Conservation (phyloP, 2,329 filamentous ascomycete genomes). For the Colletotrichum horii region DNA sequence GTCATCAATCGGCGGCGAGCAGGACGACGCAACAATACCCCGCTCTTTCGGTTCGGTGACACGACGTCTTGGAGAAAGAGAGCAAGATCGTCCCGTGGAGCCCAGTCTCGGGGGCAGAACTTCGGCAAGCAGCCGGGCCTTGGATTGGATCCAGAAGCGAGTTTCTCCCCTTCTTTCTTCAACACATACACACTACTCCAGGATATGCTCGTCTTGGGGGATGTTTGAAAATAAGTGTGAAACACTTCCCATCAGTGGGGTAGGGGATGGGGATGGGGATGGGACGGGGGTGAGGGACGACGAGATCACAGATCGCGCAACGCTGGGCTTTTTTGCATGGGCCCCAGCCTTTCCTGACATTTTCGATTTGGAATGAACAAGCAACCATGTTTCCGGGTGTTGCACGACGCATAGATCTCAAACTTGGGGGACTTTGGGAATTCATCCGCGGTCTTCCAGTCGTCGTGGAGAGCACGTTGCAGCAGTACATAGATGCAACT, state of each 20-base stretch:
- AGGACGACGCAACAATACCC: neutral
- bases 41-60: neutral
- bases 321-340: constrained; percentile 3
- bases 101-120: neutral
- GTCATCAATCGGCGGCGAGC: neutral
- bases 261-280: neutral
- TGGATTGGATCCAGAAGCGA: neutral
- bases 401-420: neutral
- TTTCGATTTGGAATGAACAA: constrained; percentile 14
- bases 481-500: neutral
- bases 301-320: constrained; percentile 11
- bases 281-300: neutral
- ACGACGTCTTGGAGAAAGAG: neutral
- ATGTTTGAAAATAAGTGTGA: constrained; percentile 17
- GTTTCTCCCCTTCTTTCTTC: neutral
- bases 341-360: neutral
- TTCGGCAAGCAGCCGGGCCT: neutral
- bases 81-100: neutral
- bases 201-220: constrained; percentile 5
- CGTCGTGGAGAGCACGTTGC: neutral
- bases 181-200: neutral
- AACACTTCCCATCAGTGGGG: constrained; percentile 13
- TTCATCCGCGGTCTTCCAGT: neutral
- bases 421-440: neutral
- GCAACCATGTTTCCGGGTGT: neutral